Evolutionary conservation across 305 asterid genomes (phyloP), one percentile per base, ranked within the genome.

Genomic region (Rubia peregrina): DNA sequence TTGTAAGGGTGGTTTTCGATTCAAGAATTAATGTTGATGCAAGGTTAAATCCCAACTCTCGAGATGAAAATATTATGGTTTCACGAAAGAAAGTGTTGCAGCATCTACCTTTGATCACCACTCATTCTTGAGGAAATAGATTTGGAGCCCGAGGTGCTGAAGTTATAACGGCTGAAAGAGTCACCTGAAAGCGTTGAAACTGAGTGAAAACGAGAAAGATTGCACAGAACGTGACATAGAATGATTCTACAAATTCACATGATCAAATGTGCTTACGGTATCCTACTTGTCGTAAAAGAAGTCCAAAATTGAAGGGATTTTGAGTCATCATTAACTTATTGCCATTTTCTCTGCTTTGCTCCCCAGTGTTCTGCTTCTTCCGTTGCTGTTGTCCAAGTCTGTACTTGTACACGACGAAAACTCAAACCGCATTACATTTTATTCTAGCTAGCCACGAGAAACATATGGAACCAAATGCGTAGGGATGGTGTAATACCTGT

Each of bases 301-400:
- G 57, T 36, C 38, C 14, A 64, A 38, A 30, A 41, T 13, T n/a
- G 9, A 26, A 22, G 10, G 51, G 40, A 46, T 9, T 33, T 61
- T 10, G 19, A 61, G 38, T 6, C 38, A 38, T 61, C 68, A 11
- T 3, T 65, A 73, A 76, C 88, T 79, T 65, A 87, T 95, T 87
- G n/a, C 79, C 78, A 64, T 76, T 81, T 49, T 86, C 88, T 69
- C 80, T 69, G 71, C 70, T 85, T 67, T 78, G 83, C 8, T 77
- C 83, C 16, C 66, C 64, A 64, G 74, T 46, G 70, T 75, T 84
- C 76, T 82, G 95, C 71, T 79, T 88, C 74, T 79, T 84, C 61
- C 84, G 78, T 51, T 51, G 59, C 69, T 75, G 95, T 82, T 90
- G 94, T 59, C 96, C 96, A 65, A 87, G 86, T 77, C 98, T 87